Evolutionary conservation across 768 basidiomycete genomes (phyloP).

Genomic region (Panus rudis): DNA sequence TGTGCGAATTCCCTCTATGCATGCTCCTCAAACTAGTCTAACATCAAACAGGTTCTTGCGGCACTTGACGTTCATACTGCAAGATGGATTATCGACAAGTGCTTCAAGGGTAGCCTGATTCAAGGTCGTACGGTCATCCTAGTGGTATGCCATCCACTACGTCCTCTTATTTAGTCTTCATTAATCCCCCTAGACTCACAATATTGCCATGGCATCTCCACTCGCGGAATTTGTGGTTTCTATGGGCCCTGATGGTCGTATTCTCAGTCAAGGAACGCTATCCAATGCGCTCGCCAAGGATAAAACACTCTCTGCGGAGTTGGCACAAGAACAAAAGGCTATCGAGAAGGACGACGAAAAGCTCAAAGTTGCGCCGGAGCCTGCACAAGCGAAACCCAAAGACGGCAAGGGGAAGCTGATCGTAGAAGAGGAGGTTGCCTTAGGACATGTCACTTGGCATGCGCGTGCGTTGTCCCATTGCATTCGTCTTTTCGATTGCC

Average conservation of each 20-base stretch:
- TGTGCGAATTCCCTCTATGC: slow-evolving; percentile 27
- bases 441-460: slow-evolving; percentile 22
- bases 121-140: slow-evolving; percentile 39
- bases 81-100: slow-evolving; percentile 39
- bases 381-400: slow-evolving; percentile 14
- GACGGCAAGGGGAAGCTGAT: slow-evolving; percentile 22
- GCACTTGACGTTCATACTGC: slow-evolving; percentile 47
- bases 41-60: slow-evolving; percentile 29
- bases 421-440: slow-evolving; percentile 22
- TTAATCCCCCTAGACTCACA: slow-evolving; percentile 34
- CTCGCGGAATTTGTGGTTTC: slow-evolving; percentile 51
- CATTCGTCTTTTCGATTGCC: not conserved
- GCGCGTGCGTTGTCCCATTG: slow-evolving; percentile 17
- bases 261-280: slow-evolving; percentile 35
- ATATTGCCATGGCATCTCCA: slow-evolving; percentile 43
- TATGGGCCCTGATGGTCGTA: slow-evolving; percentile 42
- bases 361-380: slow-evolving; percentile 4
- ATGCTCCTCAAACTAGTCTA: not conserved
- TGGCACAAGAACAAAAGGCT: slow-evolving; percentile 21
- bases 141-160: slow-evolving; percentile 34
- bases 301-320: slow-evolving; percentile 20
- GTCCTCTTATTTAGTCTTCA: no score
- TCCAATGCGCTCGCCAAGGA: slow-evolving; percentile 17
- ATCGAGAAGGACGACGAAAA: slow-evolving; percentile 24
- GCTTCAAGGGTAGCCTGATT: slow-evolving; percentile 38